Evolutionary conservation across 768 basidiomycete genomes (phyloP).

Genomic region (Phaffia australis): DNA sequence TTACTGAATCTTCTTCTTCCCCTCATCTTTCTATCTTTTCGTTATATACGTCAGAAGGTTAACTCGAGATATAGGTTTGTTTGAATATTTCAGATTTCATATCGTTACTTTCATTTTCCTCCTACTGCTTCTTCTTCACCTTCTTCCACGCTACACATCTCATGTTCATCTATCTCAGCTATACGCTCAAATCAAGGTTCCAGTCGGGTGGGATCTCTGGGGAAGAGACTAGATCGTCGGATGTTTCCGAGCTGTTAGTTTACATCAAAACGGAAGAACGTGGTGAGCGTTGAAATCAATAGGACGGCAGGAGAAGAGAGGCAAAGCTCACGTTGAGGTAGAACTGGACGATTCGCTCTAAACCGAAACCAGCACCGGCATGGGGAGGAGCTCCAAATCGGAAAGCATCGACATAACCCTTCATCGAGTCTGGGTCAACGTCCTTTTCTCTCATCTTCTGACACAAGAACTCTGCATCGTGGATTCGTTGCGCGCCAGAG

Average conservation of each 20-base stretch:
- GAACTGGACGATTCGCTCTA: conserved; percentile 92
- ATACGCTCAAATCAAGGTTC: conserved; percentile 50
- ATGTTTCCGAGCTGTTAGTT: conserved; percentile 17
- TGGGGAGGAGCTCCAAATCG: conserved; percentile 89
- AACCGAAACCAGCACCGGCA: conserved; percentile 87
- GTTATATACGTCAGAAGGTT: too few species aligned
- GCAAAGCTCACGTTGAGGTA: conserved; percentile 74
- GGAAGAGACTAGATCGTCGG: conserved; percentile 52
- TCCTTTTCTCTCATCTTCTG: conserved; percentile 78
- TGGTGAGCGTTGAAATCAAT: neutral
- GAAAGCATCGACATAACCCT: conserved; percentile 87
- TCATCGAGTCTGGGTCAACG: conserved; percentile 79
- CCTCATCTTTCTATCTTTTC: too few species aligned
- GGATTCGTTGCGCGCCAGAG: conserved; percentile 94
- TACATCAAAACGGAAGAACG: neutral
- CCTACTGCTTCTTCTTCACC: conserved; percentile 4
- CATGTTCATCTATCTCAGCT: too few species aligned
- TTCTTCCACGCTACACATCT: conserved; percentile 30
- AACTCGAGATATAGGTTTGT: too few species aligned
- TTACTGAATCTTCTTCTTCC: neutral
- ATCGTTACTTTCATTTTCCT: neutral
- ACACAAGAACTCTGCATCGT: conserved; percentile 69
- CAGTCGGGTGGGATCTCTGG: conserved; percentile 88
- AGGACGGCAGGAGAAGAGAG: conserved; percentile 82
- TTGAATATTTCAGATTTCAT: too few species aligned